phyloP scores from a whole-genome alignment of 2,329 filamentous ascomycete species.

The Trichoderma sp. region DNA sequence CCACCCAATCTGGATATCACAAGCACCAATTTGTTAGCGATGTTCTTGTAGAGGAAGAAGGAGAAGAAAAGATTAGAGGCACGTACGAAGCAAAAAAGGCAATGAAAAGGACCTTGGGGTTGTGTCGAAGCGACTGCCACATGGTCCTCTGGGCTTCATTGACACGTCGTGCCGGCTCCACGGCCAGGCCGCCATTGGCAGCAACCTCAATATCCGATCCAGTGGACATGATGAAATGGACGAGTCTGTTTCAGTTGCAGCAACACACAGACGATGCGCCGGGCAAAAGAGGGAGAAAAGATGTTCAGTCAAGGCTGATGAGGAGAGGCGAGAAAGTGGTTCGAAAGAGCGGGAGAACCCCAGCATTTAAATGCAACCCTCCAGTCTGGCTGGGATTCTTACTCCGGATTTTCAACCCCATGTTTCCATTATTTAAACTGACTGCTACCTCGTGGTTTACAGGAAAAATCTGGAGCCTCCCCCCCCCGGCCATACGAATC shows the following conservation, averaged over 20 bases:
- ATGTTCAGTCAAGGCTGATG: neutral
- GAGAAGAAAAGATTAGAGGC: neutral
- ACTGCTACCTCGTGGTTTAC: constrained; percentile 8
- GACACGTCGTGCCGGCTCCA: constrained; percentile 28
- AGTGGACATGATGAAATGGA: constrained; percentile 20
- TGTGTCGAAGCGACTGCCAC: constrained; percentile 38
- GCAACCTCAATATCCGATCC: constrained; percentile 26
- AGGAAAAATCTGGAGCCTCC: constrained; percentile 10
- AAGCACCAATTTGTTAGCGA: neutral
- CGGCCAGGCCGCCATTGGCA: constrained; percentile 16
- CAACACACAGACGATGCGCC: neutral
- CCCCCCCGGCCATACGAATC: constrained; percentile 12
- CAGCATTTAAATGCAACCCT: constrained; percentile 23
- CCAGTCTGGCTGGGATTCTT: constrained; percentile 12
- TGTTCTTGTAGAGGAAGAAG: neutral
- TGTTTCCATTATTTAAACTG: constrained; percentile 25
- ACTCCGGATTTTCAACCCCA: constrained; percentile 25
- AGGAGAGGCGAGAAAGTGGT: neutral
- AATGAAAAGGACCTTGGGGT: constrained; percentile 43
- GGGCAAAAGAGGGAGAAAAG: neutral
- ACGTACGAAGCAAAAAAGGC: constrained; percentile 45
- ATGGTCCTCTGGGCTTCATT: constrained; percentile 25
- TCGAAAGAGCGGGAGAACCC: constrained; percentile 4
- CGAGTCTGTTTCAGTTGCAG: neutral
- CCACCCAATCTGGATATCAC: constrained; percentile 46